Evolutionary conservation across 2,329 filamentous ascomycete genomes (phyloP).

Genomic region (Aspergillus ustus): DNA sequence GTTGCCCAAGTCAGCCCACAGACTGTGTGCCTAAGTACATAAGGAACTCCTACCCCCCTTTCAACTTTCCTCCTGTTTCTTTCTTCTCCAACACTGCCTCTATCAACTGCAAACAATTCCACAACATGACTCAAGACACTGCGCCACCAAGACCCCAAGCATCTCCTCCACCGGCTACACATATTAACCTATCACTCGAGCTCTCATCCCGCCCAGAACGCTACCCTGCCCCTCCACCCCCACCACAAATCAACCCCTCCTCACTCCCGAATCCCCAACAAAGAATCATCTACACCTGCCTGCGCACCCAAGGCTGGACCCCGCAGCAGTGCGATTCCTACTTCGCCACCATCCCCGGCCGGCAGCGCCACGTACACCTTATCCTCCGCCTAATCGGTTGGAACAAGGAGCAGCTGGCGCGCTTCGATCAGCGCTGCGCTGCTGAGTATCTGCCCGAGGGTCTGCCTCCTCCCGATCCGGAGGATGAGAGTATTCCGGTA

Average conservation of each 20-base stretch:
- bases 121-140: too few relatives aligned
- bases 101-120: too few relatives aligned
- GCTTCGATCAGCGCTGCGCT: not conserved
- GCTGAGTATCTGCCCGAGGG: not conserved
- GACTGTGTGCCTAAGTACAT: too few relatives aligned
- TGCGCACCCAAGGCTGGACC: not conserved
- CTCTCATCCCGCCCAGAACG: not conserved
- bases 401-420: not conserved
- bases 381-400: not conserved
- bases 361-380: not conserved
- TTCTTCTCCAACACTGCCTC: too few relatives aligned
- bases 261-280: not conserved
- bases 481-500: not conserved
- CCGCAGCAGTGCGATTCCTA: not conserved
- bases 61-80: too few relatives aligned
- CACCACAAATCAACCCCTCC: not conserved
- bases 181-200: not conserved
- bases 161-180: too few relatives aligned
- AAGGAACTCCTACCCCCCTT: too few relatives aligned
- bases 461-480: not conserved
- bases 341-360: not conserved
- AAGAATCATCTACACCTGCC: not conserved
- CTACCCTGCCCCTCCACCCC: not conserved
- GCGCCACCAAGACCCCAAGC: too few relatives aligned
- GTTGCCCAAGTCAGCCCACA: too few relatives aligned